Base-by-base conservation (phyloP, 176 grass and related monocot species). In the Olyra latifolia region DNA sequence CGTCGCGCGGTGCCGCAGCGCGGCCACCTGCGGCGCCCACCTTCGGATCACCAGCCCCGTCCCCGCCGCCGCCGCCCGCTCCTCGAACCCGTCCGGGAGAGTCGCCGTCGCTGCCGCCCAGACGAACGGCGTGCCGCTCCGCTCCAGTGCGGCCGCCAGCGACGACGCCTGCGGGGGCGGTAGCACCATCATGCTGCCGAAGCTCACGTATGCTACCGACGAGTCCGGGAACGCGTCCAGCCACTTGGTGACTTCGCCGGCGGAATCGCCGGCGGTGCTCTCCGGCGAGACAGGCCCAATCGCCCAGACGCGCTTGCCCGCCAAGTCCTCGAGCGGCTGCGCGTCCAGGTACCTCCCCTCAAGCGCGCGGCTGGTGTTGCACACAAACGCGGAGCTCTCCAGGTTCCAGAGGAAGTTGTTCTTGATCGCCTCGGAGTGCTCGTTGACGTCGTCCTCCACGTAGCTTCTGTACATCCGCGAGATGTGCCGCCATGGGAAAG, bases 1-100 rank as follows among this genome's bases (percentile, higher is more conserved):
- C n/a, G 70, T 72, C 67, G 89, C 81, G 78, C 19, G 89, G 85
- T 19, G 89, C 35, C 83, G 83, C 89, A 97, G 80, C 40, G 63
- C 80, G 0, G 87, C 89, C 82, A 94, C 84, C 81, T 97, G 89
- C n/a, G 89, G 91, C 25, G 91, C 91, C 94, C 94, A 97, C 65
- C 88, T 86, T 29, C 74, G 72, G n/a, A 91, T 69, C 8, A 91
- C 77, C 43, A 74, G 52, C 2, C 84, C 59, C 30, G 23, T 24
- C 28, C 45, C 76, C n/a, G 69, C 53, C 20, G 73, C 77, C 54
- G 70, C 65, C 44, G 66, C 54, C 7, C 56, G 53, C n/a, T 71
- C 73, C 71, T 82, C 85, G 52, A 92, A 88, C 15, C 82, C 78
- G 27, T 77, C 78, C 20, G 82, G 90, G 39, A 88, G 9, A n/a